These are phyloP conservation scores for Pythium phragmitis DNA, from an alignment of 352 stramenopile species.

Conservation along the genomic window DNA sequence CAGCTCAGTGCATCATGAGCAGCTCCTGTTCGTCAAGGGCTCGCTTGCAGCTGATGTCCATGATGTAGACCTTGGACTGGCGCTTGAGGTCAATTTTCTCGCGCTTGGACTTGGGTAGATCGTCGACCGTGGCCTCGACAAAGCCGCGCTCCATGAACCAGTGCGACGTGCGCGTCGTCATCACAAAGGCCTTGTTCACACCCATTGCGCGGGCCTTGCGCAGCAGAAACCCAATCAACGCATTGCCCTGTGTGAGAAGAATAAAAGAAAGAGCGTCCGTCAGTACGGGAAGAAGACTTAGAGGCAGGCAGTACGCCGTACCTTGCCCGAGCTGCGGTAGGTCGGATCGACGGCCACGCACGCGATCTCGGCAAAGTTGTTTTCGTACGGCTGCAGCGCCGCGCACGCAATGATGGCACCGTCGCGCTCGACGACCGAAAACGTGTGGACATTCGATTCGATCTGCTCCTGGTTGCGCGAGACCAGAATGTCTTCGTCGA, in stretches of 20 bases:
- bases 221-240: constrained; percentile 90
- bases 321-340: constrained; percentile 84
- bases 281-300: neutral
- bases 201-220: constrained; percentile 83
- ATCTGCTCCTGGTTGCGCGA: constrained; percentile 88
- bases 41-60: constrained; percentile 84
- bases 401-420: constrained; percentile 88
- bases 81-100: constrained; percentile 79
- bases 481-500: constrained; percentile 87
- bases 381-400: constrained; percentile 87
- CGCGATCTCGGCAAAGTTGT: constrained; percentile 89
- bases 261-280: neutral
- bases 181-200: constrained; percentile 94
- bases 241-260: constrained; percentile 57
- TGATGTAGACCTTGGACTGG: constrained; percentile 88
- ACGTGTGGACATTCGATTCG: constrained; percentile 87
- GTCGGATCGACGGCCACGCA: constrained; percentile 88
- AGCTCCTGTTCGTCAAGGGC: constrained; percentile 85
- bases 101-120: constrained; percentile 80
- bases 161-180: constrained; percentile 97
- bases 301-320: constrained; percentile 12
- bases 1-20: constrained; percentile 53
- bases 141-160: constrained; percentile 98
- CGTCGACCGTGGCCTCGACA: constrained; percentile 85
- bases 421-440: constrained; percentile 87